Evolutionary conservation across 2,329 filamentous ascomycete genomes (phyloP).

Genomic region (Colletotrichum nymphaeae): DNA sequence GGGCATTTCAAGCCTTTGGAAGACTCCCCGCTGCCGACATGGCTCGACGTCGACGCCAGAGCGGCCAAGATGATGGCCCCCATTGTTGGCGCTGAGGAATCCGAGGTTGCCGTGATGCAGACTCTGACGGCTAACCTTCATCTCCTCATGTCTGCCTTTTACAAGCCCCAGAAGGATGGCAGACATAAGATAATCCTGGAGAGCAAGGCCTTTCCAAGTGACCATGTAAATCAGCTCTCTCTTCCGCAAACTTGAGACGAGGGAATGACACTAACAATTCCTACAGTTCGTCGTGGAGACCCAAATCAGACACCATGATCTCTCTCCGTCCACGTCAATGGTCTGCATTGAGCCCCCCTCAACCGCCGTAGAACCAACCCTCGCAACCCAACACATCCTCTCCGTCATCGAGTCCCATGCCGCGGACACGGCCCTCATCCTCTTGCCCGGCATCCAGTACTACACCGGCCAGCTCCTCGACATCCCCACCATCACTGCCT

Average conservation of each 20-base stretch:
- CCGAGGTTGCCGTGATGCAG: constrained; percentile 86
- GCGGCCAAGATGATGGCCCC: constrained; percentile 73
- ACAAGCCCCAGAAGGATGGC: constrained; percentile 67
- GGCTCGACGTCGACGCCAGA: constrained; percentile 79
- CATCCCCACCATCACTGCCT: constrained; percentile 80
- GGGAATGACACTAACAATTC: neutral
- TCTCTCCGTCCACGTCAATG: constrained; percentile 73
- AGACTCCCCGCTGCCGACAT: constrained; percentile 74
- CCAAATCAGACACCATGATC: constrained; percentile 76
- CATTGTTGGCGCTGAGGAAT: constrained; percentile 76
- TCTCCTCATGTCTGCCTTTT: constrained; percentile 84
- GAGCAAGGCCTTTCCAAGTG: constrained; percentile 86
- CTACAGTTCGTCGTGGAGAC: constrained; percentile 81
- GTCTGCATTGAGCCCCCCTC: constrained; percentile 72
- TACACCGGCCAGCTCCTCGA: constrained; percentile 93
- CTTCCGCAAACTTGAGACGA: neutral
- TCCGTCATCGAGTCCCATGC: constrained; percentile 80
- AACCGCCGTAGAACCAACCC: constrained; percentile 59
- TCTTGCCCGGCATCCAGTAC: constrained; percentile 91
- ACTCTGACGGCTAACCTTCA: constrained; percentile 84
- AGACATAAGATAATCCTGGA: constrained; percentile 82
- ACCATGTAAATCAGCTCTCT: constrained; percentile 69
- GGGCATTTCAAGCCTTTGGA: constrained; percentile 80
- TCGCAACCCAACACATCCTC: constrained; percentile 79
- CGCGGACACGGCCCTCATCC: constrained; percentile 76